Percentiles rank a stretch among this genome's conserved stretches.
Evolutionary conservation across 257 asterid species (phyloP).

Genomic region (Striga asiatica): DNA sequence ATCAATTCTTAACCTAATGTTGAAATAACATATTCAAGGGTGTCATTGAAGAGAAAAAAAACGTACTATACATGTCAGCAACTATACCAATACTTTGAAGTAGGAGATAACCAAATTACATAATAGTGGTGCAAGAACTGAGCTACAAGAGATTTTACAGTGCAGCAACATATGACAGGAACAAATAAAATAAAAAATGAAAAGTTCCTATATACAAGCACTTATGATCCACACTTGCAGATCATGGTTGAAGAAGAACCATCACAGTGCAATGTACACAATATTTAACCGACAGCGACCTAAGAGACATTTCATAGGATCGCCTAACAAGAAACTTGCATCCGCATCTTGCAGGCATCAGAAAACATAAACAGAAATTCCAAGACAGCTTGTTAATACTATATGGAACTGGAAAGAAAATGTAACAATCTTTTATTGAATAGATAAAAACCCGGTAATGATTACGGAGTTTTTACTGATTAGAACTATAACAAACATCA

Average conservation of each 20-base stretch:
- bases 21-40: background rate
- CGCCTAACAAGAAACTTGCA: constrained; percentile 7
- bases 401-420: background rate
- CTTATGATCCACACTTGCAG: background rate
- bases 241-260: constrained; percentile 3
- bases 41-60: background rate
- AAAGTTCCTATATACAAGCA: background rate
- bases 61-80: background rate
- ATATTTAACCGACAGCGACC: background rate
- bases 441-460: background rate
- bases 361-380: background rate
- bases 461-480: background rate
- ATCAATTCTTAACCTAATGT: constrained; percentile 5
- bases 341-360: constrained; percentile 2
- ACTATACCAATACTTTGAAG: constrained; percentile 2
- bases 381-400: background rate
- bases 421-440: background rate
- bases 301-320: background rate
- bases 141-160: background rate
- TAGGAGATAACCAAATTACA: background rate
- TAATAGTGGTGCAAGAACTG: background rate
- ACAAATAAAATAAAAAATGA: background rate
- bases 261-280: background rate
- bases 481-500: background rate
- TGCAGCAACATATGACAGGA: background rate